Conservation (phyloP, 139 green algal species). For the Raphidocelis subcapitata region DNA sequence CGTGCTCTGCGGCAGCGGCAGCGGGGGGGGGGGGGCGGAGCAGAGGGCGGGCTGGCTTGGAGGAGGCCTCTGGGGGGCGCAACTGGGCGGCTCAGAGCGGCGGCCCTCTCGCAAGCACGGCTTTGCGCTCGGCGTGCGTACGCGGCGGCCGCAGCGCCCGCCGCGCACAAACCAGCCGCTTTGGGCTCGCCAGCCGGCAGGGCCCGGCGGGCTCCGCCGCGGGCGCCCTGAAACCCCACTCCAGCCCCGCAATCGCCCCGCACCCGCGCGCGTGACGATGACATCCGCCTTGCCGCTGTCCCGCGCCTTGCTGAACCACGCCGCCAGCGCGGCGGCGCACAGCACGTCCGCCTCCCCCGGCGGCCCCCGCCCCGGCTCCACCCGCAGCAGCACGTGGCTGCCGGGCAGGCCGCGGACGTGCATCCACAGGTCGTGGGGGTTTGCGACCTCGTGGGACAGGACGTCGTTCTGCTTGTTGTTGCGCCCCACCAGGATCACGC, state of each 20-base stretch:
- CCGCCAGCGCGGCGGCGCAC: slow-evolving; percentile 73
- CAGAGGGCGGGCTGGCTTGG: too few species aligned
- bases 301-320: slow-evolving; percentile 62
- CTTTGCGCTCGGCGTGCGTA: too few species aligned
- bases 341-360: slow-evolving; percentile 52
- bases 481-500: slow-evolving; percentile 71
- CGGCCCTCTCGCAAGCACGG: too few species aligned
- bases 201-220: too few species aligned
- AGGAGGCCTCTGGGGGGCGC: too few species aligned
- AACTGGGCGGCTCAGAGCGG: too few species aligned
- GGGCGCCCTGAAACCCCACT: too few species aligned
- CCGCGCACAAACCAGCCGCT: too few species aligned
- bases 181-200: too few species aligned
- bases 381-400: slow-evolving; percentile 40
- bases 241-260: too few species aligned
- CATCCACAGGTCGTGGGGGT: slow-evolving; percentile 80
- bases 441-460: slow-evolving; percentile 65
- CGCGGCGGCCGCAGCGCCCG: too few species aligned
- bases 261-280: slow-evolving; percentile 40
- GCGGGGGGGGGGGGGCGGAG: too few species aligned
- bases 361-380: background rate
- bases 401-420: slow-evolving; percentile 77
- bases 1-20: slow-evolving; percentile 26
- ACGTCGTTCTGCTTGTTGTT: slow-evolving; percentile 90
- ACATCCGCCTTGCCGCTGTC: slow-evolving; percentile 57